Conservation (phyloP, 768 basidiomycete genomes). For the Artomyces pyxidatus region DNA sequence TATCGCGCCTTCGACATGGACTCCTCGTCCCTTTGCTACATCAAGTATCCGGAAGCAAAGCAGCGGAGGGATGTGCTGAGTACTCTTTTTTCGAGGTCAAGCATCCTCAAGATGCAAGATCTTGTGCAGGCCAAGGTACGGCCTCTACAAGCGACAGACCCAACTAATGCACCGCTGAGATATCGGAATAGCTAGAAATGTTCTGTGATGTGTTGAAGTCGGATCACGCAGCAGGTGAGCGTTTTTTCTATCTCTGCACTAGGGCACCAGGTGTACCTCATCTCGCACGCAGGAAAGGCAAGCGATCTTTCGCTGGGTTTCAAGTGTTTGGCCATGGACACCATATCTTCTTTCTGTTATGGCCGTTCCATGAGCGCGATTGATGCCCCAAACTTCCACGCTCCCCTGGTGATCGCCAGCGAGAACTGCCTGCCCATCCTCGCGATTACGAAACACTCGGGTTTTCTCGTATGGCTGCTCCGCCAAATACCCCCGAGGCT, state of each 20-base stretch:
- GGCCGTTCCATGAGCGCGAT: neutral
- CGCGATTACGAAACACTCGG: neutral
- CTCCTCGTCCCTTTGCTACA: neutral
- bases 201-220: neutral
- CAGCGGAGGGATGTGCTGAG: conserved; percentile 1
- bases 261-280: no score
- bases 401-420: neutral
- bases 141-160: no score
- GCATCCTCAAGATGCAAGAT: neutral
- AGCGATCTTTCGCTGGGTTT: neutral
- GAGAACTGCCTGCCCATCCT: neutral
- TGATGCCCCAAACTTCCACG: neutral
- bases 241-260: neutral
- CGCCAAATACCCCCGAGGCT: neutral
- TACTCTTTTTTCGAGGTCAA: neutral
- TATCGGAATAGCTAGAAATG: neutral
- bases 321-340: neutral
- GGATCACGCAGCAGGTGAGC: neutral
- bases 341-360: neutral
- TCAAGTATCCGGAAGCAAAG: conserved; percentile 1
- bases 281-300: conserved; percentile 1
- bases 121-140: neutral
- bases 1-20: conserved; percentile 3
- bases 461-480: neutral
- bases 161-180: neutral